Conservation (phyloP, 2,329 filamentous ascomycete genomes). For the Truncatella angustata region DNA sequence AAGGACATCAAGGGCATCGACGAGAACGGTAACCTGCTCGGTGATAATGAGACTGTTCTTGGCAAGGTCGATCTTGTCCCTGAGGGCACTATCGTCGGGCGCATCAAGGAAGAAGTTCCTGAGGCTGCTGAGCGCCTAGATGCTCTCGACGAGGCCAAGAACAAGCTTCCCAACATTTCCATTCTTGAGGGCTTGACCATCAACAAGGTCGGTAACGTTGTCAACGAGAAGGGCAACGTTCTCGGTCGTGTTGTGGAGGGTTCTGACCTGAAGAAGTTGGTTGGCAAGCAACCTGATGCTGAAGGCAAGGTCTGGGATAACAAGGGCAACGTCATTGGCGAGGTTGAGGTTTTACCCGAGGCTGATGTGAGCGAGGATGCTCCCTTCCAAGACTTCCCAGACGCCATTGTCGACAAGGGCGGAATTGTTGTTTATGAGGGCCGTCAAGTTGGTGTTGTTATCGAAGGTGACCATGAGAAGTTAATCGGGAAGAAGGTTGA, state of each 20-base stretch:
- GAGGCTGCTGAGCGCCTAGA: constrained; percentile 29
- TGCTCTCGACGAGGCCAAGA: constrained; percentile 23
- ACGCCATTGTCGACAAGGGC: constrained; percentile 32
- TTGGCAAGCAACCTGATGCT: constrained; percentile 40
- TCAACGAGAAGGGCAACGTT: constrained; percentile 41
- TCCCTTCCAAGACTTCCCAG: constrained; percentile 35
- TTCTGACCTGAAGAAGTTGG: constrained; percentile 38
- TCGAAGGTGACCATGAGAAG: constrained; percentile 34
- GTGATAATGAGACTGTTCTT: constrained; percentile 63
- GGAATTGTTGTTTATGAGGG: constrained; percentile 36
- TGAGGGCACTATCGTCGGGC: constrained; percentile 37
- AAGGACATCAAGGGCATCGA: constrained; percentile 68
- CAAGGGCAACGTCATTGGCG: constrained; percentile 30
- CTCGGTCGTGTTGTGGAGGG: constrained; percentile 41
- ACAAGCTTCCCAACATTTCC: constrained; percentile 24
- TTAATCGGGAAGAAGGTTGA: constrained; percentile 34
- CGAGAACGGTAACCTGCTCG: constrained; percentile 63
- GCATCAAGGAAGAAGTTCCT: constrained; percentile 29
- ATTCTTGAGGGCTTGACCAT: constrained; percentile 40
- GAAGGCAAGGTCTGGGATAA: constrained; percentile 39
- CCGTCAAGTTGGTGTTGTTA: constrained; percentile 34
- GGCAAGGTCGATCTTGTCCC: constrained; percentile 55
- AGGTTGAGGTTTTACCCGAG: constrained; percentile 40
- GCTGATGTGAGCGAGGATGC: constrained; percentile 28
- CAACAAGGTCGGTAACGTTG: constrained; percentile 42